Base-by-base conservation (phyloP, 306 rosid genomes). In the Sophora flavescens region DNA sequence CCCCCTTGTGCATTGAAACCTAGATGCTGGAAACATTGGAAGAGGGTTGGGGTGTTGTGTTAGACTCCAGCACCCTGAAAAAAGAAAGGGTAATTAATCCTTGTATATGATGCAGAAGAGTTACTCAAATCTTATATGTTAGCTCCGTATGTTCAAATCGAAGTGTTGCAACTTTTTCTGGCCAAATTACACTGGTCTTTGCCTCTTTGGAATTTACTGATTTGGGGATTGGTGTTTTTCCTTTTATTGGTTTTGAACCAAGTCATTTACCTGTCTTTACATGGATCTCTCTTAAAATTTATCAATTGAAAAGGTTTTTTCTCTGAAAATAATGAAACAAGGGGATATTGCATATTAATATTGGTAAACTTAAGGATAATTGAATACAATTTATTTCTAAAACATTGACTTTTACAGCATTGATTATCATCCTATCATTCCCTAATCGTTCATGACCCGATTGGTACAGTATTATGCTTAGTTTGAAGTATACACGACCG, bases 51-150 rank as follows among this genome's bases (percentile, higher is more conserved):
- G 54, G 18, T 50, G 64, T 41, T 63, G 0, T 32, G 10, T 57
- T 39, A 12, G 15, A 61, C 44, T 13, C 14, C 9, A 50, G 32
- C 70, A 74, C 70, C 36, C 16, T 0, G 9, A 41, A 44, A 44
- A 74, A 75, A 10, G 45, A 59, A 59, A 54, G 61, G 15, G 68
- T 68, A 57, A 15, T 56, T 42, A 45, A 17, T 47, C 63, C 8
- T 71, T 63, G 77, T 61, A 51, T 39, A 61, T 51, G 47, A 58
- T 38, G 82, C 47, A 52, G 72, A 61, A 70, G 75, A 77, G 39
- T 30, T 44, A 59, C 62, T 28, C 32, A 38, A 54, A 63, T 63
- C n/a, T 62, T 78, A 8, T 54, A 5, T 6, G 16, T 61, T 59
- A 15, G 44, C 26, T 69, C 56, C 26, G 6, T 59, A 17, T 68